Evolutionary conservation across 2,329 filamentous ascomycete species (phyloP).

Genomic region (Alternaria solani): DNA sequence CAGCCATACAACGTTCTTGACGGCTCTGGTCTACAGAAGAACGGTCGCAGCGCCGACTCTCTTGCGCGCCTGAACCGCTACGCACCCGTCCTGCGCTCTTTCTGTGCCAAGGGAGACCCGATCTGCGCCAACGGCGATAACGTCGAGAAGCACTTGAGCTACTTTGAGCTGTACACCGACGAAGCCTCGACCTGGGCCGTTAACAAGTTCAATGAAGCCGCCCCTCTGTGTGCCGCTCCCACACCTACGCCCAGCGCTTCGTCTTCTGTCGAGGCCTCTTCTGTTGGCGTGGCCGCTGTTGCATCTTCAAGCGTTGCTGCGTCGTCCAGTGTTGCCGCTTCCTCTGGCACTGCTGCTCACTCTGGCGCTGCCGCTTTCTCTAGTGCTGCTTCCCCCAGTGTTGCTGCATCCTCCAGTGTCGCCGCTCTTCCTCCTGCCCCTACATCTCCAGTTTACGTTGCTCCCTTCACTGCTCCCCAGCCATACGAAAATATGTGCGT

Average conservation of each 20-base stretch:
- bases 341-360: conserved; percentile 6
- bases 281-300: conserved; percentile 24
- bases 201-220: conserved; percentile 31
- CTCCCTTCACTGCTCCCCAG: conserved; percentile 28
- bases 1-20: conserved; percentile 34
- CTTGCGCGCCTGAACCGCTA: conserved; percentile 32
- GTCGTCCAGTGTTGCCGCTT: conserved; percentile 8
- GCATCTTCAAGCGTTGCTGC: conserved; percentile 21
- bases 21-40: conserved; percentile 26
- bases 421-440: conserved; percentile 28
- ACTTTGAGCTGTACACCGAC: conserved; percentile 52
- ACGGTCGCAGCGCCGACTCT: conserved; percentile 21
- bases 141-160: conserved; percentile 65
- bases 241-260: conserved; percentile 30
- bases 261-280: conserved; percentile 26
- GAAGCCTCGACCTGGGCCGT: conserved; percentile 34
- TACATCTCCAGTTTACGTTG: conserved; percentile 31
- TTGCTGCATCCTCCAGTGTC: conserved; percentile 11
- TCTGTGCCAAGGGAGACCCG: conserved; percentile 68
- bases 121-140: conserved; percentile 71
- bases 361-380: conserved; percentile 1
- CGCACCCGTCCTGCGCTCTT: conserved; percentile 64
- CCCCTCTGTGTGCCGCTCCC: conserved; percentile 31
- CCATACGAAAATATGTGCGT: conserved; percentile 25
- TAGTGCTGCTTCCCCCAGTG: conserved; percentile 7